Evolutionary conservation across 2,329 filamentous ascomycete genomes (phyloP).

Genomic region (Monilinia aucupariae): DNA sequence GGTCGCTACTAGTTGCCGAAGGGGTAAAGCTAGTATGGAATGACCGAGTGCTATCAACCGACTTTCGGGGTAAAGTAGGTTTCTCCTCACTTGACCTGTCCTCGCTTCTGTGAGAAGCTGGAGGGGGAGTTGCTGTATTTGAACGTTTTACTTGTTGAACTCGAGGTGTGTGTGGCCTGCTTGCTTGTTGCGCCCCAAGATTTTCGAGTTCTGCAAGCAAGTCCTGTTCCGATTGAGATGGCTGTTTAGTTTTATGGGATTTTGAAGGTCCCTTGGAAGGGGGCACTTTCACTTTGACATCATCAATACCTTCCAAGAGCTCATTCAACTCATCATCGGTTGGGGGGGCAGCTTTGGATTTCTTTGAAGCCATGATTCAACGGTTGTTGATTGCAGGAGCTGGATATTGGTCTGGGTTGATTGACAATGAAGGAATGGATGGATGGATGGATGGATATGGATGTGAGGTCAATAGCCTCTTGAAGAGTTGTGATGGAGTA

Average conservation of each 20-base stretch:
- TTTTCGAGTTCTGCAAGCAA: slow-evolving; percentile 83
- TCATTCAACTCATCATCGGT: slow-evolving; percentile 60
- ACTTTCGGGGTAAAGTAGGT: slow-evolving; percentile 53
- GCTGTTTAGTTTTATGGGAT: slow-evolving; percentile 33
- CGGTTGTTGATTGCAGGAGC: not conserved
- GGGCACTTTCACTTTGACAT: slow-evolving; percentile 45
- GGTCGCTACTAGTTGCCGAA: slow-evolving; percentile 55
- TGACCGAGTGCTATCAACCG: slow-evolving; percentile 68
- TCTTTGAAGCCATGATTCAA: slow-evolving; percentile 50
- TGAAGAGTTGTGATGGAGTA: too few relatives aligned
- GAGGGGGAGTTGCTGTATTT: slow-evolving; percentile 43
- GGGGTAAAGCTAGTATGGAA: slow-evolving; percentile 68
- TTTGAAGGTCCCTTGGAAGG: slow-evolving; percentile 37
- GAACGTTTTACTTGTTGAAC: slow-evolving; percentile 50
- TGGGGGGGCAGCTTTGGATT: slow-evolving; percentile 49
- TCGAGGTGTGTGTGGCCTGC: slow-evolving; percentile 79
- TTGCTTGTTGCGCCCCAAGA: slow-evolving; percentile 60
- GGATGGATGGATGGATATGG: not conserved
- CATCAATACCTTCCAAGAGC: slow-evolving; percentile 58
- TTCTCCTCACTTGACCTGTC: slow-evolving; percentile 53
- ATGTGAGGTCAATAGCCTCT: too few relatives aligned
- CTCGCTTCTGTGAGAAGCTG: slow-evolving; percentile 46
- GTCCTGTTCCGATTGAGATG: slow-evolving; percentile 53
- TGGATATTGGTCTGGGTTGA: not conserved
- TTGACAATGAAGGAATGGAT: too few relatives aligned